Conservation (phyloP, 495 filamentous ascomycete species). For the Annulohypoxylon stygium region DNA sequence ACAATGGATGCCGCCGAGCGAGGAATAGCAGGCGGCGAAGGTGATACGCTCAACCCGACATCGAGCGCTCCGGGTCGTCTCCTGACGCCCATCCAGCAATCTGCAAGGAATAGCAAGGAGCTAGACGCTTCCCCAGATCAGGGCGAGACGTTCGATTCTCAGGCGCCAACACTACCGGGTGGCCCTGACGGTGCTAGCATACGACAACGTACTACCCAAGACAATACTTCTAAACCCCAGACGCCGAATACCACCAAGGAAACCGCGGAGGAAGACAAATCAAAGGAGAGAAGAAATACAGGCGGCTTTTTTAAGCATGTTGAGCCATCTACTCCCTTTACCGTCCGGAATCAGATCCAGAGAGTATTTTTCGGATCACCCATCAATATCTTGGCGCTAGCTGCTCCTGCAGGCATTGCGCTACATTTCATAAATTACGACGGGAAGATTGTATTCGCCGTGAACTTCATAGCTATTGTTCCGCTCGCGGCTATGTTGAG, state of each 20-base stretch:
- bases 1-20: conserved; percentile 46
- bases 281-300: conserved; percentile 53
- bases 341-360: conserved; percentile 75
- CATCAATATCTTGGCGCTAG: conserved; percentile 86
- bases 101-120: conserved; percentile 39
- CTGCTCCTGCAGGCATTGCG: conserved; percentile 82
- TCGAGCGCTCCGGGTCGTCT: conserved; percentile 46
- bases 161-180: conserved; percentile 44
- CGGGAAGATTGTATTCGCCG: conserved; percentile 76
- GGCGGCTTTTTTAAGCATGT: conserved; percentile 57
- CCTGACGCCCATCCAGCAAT: conserved; percentile 37
- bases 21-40: conserved; percentile 24
- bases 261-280: conserved; percentile 46
- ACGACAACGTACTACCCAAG: conserved; percentile 33
- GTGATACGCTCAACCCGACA: conserved; percentile 32
- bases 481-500: conserved; percentile 90
- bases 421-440: conserved; percentile 71
- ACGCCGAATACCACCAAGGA: conserved; percentile 15
- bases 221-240: conserved; percentile 9
- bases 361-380: conserved; percentile 81
- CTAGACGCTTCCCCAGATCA: conserved; percentile 28
- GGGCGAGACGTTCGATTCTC: conserved; percentile 43
- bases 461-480: conserved; percentile 92
- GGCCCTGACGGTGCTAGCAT: conserved; percentile 20
- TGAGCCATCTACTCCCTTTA: conserved; percentile 67